Base-by-base conservation (phyloP, 2,329 filamentous ascomycete genomes). In the Phyllosticta citriasiana region DNA sequence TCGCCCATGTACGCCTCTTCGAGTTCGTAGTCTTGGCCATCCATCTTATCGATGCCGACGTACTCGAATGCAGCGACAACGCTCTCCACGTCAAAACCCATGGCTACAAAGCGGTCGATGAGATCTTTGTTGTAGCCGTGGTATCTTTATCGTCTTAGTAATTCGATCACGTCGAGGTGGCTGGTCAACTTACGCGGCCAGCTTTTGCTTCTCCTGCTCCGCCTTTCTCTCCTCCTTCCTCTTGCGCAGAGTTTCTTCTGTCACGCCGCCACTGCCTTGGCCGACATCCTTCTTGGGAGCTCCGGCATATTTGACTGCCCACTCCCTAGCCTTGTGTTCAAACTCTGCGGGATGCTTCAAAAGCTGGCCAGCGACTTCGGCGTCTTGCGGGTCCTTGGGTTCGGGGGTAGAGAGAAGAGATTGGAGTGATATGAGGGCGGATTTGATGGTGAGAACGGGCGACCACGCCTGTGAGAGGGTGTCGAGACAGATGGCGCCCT, bases 401-500 rank as follows among this genome's bases (percentile, higher is more conserved):
- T 99, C 95, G 3, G 94, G 94, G 19, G 87, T 90, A 76, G 91
- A 91, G 69, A 99, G 88, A 19, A 99, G 85, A 66, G 92, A 93
- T 73, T 96, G 92, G 33, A 99, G 82, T 27, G 92, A 97, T 63
- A 99, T 86, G 54, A 99, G 84, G 47, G 93, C 91, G 22, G 91
- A 95, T 77, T 97, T 97, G 74, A 99, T 93, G 14, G 93, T 99
- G 64, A 97, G 83, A 25, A 99, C 92, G 0, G 94, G 94, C 5
- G 93, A 96, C 94, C 94, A 99, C 67, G 89, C 91, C 12, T 84
- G 84, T 9, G 88, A 87, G 16, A 99, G 83, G 0, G 92, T 97
- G 72, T 99, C 94, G 60, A 99, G 85, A 71, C 94, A 99, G 73
- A 99, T 99, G 26, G 92, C 93, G 61, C 94, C 94, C 91, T 97